These are phyloP conservation scores for Pythium biforme DNA, from an alignment of 352 stramenopile species.

Conservation along the genomic window DNA sequence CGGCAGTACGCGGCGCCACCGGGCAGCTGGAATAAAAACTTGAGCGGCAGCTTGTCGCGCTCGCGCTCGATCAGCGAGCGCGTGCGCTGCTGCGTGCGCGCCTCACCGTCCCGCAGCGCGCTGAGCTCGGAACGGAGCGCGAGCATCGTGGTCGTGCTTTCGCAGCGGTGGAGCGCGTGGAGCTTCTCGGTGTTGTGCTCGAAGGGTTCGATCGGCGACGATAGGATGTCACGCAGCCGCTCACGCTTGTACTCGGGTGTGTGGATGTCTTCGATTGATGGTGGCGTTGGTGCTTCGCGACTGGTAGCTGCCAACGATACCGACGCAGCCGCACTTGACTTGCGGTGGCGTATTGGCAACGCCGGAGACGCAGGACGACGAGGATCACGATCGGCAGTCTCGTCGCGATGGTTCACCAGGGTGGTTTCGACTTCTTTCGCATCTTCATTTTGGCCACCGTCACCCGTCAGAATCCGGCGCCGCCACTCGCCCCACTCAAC, in stretches of 20 bases:
- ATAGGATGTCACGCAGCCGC: conserved; percentile 61
- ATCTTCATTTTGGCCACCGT: background rate
- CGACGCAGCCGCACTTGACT: background rate
- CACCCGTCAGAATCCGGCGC: conserved; percentile 1
- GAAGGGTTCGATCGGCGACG: conserved; percentile 55
- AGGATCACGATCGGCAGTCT: background rate
- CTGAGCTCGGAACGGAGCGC: conserved; percentile 45
- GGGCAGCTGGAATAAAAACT: conserved; percentile 80
- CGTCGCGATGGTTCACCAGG: too few relatives aligned
- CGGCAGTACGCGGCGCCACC: conserved; percentile 74
- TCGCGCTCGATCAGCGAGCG: conserved; percentile 54
- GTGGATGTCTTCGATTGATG: conserved; percentile 28
- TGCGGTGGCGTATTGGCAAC: background rate
- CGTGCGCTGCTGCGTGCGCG: conserved; percentile 37
- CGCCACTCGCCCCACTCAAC: conserved; percentile 32
- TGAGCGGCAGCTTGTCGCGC: conserved; percentile 62
- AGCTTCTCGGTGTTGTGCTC: conserved; percentile 42
- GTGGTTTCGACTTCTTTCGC: too few relatives aligned
- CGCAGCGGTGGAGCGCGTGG: conserved; percentile 37
- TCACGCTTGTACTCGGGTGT: conserved; percentile 59
- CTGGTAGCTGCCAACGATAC: background rate
- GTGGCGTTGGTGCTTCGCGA: background rate
- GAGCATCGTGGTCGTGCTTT: conserved; percentile 50
- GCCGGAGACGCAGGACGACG: background rate
- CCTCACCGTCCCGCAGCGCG: conserved; percentile 39